Base-by-base conservation (phyloP, 2,329 filamentous ascomycete species). In the Fusarium albidum region DNA sequence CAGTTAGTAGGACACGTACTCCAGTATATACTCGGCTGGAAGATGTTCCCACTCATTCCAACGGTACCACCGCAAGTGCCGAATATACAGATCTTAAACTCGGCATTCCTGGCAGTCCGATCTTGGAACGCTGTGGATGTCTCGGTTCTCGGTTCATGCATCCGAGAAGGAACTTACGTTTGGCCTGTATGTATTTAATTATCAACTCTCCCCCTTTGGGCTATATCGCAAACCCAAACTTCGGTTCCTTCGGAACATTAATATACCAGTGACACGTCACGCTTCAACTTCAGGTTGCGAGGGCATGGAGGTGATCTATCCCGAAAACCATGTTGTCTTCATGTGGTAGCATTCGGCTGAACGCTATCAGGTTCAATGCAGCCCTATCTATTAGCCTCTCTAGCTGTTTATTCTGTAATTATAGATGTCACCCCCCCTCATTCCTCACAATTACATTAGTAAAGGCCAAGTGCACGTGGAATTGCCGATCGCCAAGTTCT, bases 11-110 rank as follows among this genome's bases (percentile, higher is more conserved):
- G 21, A n/a, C n/a, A n/a, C n/a, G 21, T 21, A 21, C 21, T 21
- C 21, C 21, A 7, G 7, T 21, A 21, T 7, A 21, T 21, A 21
- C 21, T 21, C 21, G 7, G 5, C 21, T 21, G 21, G 21, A 7
- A 21, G 21, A 21, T 5, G 21, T 32, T 39, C 18, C 31, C 27
- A 41, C 27, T 27, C 15, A 27, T 31, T 37, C 26, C 45, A 31
- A 11, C 38, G 31, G 48, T 61, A 60, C 48, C 57, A 53, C 53
- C 32, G 21, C 21, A 53, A 61, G 52, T 61, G 41, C 54, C 58
- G 32, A 33, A 29, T n/a, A 12, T 18, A 42, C 32, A 38, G 21
- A 17, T 55, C 50, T 62, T 34, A 40, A 31, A 17, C 29, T 46
- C 39, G 58, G 58, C 31, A 55, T 43, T 43, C 34, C 33, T 18